These are phyloP conservation scores for Seminavis robusta DNA, from an alignment of 108 stramenopile genomes.

Conservation along the genomic window DNA sequence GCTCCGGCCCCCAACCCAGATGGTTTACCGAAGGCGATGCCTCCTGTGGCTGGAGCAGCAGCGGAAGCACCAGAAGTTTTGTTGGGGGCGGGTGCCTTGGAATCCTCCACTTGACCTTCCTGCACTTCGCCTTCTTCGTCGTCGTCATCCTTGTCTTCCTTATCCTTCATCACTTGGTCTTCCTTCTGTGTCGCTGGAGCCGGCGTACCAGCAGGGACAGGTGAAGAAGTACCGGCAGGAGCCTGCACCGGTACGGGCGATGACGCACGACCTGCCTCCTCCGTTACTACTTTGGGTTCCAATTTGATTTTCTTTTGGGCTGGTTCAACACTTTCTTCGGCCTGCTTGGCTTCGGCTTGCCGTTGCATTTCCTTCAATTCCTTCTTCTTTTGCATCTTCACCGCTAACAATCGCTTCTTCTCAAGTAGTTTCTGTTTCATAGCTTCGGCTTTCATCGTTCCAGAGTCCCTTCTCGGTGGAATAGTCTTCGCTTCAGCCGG, in stretches of 20 bases:
- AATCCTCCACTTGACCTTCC: background rate
- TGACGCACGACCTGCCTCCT: background rate
- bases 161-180: background rate
- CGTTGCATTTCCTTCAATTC: conserved; percentile 19
- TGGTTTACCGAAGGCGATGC: background rate
- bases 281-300: conserved; percentile 14
- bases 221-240: too few species aligned
- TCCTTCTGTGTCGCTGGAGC: background rate
- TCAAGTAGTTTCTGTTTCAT: conserved; percentile 47
- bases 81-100: background rate
- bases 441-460: conserved; percentile 31
- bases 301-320: conserved; percentile 15
- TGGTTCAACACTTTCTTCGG: conserved; percentile 1
- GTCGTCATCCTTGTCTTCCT: background rate
- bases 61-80: background rate
- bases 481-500: background rate
- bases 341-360: conserved; percentile 5
- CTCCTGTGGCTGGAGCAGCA: background rate
- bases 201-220: background rate
- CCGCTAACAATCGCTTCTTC: conserved; percentile 47
- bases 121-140: background rate
- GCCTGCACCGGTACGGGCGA: background rate
- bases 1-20: background rate
- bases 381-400: conserved; percentile 19
- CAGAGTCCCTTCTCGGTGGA: conserved; percentile 20